phyloP scores from a whole-genome alignment of 2,329 filamentous ascomycete species.

The Pseudodiploospora longispora region DNA sequence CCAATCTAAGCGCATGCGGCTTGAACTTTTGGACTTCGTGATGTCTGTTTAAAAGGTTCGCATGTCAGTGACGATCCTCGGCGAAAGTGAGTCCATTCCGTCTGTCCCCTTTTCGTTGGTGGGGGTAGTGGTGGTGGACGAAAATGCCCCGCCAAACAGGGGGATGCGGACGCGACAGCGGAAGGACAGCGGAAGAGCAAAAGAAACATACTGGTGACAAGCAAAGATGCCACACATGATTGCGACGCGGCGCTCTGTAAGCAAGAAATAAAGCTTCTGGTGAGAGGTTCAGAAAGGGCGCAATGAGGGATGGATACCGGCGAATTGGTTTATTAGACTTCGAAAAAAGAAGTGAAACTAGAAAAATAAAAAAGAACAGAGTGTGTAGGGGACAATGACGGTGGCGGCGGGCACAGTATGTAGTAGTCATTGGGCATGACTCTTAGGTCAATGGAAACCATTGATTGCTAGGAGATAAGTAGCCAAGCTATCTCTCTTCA shows the following conservation, averaged over 20 bases:
- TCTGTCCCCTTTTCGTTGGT: constrained; percentile 3
- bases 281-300: background rate
- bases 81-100: background rate
- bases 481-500: too few relatives aligned
- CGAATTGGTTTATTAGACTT: too few relatives aligned
- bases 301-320: background rate
- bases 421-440: too few relatives aligned
- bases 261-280: too few relatives aligned
- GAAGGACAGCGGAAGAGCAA: background rate
- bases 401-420: too few relatives aligned
- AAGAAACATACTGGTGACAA: constrained; percentile 67
- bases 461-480: too few relatives aligned
- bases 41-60: constrained; percentile 45
- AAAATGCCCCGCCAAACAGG: constrained; percentile 21
- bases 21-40: constrained; percentile 96
- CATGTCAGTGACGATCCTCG: too few relatives aligned
- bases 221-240: constrained; percentile 97
- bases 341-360: too few relatives aligned
- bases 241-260: constrained; percentile 22
- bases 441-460: too few relatives aligned
- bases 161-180: background rate
- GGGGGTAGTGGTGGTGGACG: constrained; percentile 21
- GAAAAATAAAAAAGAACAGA: too few relatives aligned
- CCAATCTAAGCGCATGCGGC: constrained; percentile 84
- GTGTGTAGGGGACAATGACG: too few relatives aligned